Evolutionary conservation across 352 stramenopile genomes (phyloP), one percentile per base, ranked within the genome.

Genomic region (Paralagenidium karlingii): DNA sequence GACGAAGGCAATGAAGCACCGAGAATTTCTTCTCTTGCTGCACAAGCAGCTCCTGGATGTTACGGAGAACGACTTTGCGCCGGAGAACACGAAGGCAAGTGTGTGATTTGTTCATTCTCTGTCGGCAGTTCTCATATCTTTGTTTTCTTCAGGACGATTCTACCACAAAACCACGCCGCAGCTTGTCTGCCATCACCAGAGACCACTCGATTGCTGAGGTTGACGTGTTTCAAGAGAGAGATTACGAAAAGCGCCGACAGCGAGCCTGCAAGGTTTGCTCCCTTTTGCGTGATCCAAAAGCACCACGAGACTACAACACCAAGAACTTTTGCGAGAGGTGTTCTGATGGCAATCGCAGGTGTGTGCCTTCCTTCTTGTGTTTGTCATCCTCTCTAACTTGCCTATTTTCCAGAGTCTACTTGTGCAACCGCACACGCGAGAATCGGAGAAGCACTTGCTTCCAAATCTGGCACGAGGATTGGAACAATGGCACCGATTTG

Each of bases 401-500:
- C 24, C n/a, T n/a, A n/a, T 41, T 6, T 31, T 27, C 6, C 19
- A 46, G 40, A n/a, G 3, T 32, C 4, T 16, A 49, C 26, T n/a
- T 49, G 10, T 49, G 43, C 15, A 18, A 37, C 2, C 27, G 38
- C 18, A 12, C 27, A 12, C 18, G 43, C n/a, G 13, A 38, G 16
- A 34, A 24, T 10, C n/a, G 29, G 2, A 16, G 13, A 12, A 36
- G 18, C 3, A 38, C 43, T 8, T 49, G 43, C 37, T 49, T 49
- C 19, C 43, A 49, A 25, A 43, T 49, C 10, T 49, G 43, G 43
- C 43, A 49, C n/a, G 24, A 34, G 6, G n/a, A 43, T 19, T 49
- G 43, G 43, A 10, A 28, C 5, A 22, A 21, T 18, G 39, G 39
- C 5, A 5, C 13, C 8, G 13, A 38, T 10, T 19, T 45, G 5